phyloP scores from a whole-genome alignment of 805 yeast genomes.

The Sugiyamaella lignohabitans region DNA sequence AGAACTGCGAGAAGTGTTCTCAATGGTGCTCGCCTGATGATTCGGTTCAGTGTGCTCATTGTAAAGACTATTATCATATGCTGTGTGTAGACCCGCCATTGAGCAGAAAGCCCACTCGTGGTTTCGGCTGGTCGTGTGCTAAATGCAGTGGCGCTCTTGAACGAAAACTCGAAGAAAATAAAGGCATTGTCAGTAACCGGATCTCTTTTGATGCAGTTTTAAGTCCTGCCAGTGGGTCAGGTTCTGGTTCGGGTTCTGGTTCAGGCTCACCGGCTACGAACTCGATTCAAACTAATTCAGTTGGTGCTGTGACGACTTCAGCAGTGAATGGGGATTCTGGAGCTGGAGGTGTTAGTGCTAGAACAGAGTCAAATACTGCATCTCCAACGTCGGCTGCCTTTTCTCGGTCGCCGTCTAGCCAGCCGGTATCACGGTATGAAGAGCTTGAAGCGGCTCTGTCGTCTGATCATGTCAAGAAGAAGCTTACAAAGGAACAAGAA shows the following conservation, averaged over 20 bases:
- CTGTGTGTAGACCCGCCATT: slow-evolving; percentile 83
- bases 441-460: slow-evolving; percentile 23
- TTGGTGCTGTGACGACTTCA: slow-evolving; percentile 6
- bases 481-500: slow-evolving; percentile 26
- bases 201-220: slow-evolving; percentile 1
- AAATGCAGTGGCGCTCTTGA: slow-evolving; percentile 43
- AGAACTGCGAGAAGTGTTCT: slow-evolving; percentile 67
- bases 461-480: slow-evolving; percentile 7
- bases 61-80: slow-evolving; percentile 67
- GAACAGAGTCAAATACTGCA: neutral
- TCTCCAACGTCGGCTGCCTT: neutral
- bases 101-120: slow-evolving; percentile 70
- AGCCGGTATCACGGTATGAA: slow-evolving; percentile 18
- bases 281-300: neutral
- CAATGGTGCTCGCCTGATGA: slow-evolving; percentile 78
- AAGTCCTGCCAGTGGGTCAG: neutral
- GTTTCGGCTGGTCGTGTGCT: slow-evolving; percentile 89
- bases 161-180: slow-evolving; percentile 20
- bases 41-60: slow-evolving; percentile 73
- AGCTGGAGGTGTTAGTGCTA: slow-evolving; percentile 1
- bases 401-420: slow-evolving; percentile 1
- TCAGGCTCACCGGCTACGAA: neutral
- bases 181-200: slow-evolving; percentile 14
- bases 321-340: slow-evolving; percentile 2
- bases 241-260: neutral